Conservation (phyloP, 192 early-diverging fungal genomes). For the Funneliformis geosporum region DNA sequence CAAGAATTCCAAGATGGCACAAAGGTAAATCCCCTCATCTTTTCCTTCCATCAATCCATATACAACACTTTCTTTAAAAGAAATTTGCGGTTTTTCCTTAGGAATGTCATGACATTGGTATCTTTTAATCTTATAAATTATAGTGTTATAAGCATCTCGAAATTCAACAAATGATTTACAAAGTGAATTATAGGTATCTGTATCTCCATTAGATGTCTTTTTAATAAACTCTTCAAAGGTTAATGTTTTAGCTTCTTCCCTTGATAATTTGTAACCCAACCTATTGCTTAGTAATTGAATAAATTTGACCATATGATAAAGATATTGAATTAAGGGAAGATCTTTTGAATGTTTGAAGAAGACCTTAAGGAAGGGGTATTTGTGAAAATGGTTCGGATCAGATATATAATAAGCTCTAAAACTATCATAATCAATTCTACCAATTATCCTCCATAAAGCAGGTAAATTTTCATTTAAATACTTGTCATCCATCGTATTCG, state of each 20-base stretch:
- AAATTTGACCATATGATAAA: conserved; percentile 27
- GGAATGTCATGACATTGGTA: conserved; percentile 19
- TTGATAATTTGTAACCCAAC: conserved; percentile 25
- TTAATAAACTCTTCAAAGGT: conserved; percentile 31
- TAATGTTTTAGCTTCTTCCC: conserved; percentile 17
- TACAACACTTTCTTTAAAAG: not conserved
- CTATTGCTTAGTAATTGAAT: conserved; percentile 10
- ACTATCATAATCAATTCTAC: not conserved
- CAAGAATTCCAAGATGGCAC: conserved; percentile 20
- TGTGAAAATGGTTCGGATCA: not conserved
- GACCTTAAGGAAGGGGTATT: conserved; percentile 14
- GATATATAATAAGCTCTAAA: not conserved
- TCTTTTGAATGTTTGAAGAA: conserved; percentile 28
- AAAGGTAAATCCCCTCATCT: conserved; percentile 23
- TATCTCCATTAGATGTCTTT: not conserved
- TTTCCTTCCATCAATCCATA: conserved; percentile 29
- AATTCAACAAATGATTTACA: conserved; percentile 17
- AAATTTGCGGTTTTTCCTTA: not conserved
- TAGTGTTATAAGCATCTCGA: conserved; percentile 21
- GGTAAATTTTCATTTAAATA: not conserved
- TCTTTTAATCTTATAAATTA: not conserved
- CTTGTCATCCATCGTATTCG: not conserved
- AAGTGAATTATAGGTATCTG: conserved; percentile 3
- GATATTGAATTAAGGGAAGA: conserved; percentile 9
- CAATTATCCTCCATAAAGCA: conserved; percentile 19